Evolutionary conservation across 2,329 filamentous ascomycete genomes (phyloP).

Genomic region (Scortechinia acanthostroma): DNA sequence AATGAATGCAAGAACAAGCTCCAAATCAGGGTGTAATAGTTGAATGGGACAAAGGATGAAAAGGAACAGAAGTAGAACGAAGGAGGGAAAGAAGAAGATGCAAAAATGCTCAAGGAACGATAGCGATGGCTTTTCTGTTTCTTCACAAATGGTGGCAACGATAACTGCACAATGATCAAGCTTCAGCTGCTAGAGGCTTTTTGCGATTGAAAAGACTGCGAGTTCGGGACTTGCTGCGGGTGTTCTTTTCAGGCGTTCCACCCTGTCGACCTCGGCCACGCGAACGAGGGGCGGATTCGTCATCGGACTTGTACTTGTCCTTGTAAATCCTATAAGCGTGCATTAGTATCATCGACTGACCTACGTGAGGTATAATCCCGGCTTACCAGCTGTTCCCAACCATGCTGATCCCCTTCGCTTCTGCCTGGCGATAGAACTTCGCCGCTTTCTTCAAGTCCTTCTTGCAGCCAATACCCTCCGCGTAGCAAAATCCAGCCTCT

Average conservation of each 20-base stretch:
- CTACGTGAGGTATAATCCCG: conserved; percentile 1
- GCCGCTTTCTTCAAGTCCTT: conserved; percentile 65
- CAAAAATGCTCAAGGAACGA: neutral
- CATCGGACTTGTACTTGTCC: conserved; percentile 50
- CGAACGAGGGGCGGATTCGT: conserved; percentile 14
- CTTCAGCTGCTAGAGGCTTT: neutral
- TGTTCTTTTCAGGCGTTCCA: conserved; percentile 10
- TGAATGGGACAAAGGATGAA: neutral
- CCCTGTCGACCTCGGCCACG: conserved; percentile 6
- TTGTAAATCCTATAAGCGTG: conserved; percentile 52
- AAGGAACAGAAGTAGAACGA: neutral
- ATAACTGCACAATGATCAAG: neutral
- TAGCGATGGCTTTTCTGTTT: no score
- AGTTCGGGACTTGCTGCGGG: neutral
- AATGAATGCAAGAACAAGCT: no score
- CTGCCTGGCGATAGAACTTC: conserved; percentile 54
- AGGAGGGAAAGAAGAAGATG: neutral
- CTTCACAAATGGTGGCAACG: no score
- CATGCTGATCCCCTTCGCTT: conserved; percentile 60
- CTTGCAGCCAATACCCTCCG: conserved; percentile 58
- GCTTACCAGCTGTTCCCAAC: conserved; percentile 65
- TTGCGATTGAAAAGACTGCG: neutral
- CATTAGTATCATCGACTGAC: neutral
- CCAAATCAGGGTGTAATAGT: neutral
- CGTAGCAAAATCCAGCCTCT: conserved; percentile 63